These are phyloP conservation scores for Penicillium sp. DNA, from an alignment of 2,329 filamentous ascomycete genomes.

Conservation along the genomic window DNA sequence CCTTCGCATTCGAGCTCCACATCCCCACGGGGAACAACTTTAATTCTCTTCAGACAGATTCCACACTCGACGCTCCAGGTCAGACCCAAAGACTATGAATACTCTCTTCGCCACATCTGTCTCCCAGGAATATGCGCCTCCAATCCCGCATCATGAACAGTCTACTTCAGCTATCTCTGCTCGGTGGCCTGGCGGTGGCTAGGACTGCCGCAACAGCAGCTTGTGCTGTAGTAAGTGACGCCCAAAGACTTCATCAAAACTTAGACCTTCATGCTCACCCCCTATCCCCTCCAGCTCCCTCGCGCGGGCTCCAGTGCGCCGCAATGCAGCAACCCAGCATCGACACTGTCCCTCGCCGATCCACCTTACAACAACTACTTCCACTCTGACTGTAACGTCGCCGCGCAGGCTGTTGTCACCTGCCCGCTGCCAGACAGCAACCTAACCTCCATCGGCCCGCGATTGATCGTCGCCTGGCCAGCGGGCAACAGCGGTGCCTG, in stretches of 20 bases:
- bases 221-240: conserved; percentile 18
- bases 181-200: conserved; percentile 4
- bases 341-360: conserved; percentile 41
- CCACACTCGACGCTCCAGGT: neutral
- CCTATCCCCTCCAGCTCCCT: neutral
- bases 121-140: neutral
- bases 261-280: conserved; percentile 2
- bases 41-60: conserved; percentile 16
- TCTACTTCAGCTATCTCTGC: conserved; percentile 5
- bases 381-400: conserved; percentile 61
- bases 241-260: neutral
- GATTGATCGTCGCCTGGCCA: conserved; percentile 63
- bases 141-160: conserved; percentile 5
- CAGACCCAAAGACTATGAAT: too few species aligned
- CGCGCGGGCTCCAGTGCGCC: conserved; percentile 7
- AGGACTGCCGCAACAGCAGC: conserved; percentile 2
- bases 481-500: conserved; percentile 62
- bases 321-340: conserved; percentile 10
- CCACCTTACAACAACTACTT: conserved; percentile 64
- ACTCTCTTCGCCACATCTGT: neutral
- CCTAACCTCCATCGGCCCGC: conserved; percentile 54
- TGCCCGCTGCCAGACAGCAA: conserved; percentile 55
- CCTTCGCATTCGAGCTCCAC: conserved; percentile 4
- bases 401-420: conserved; percentile 60
- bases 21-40: conserved; percentile 15